Conservation (phyloP, 768 basidiomycete genomes). For the Boletus bicolor region DNA sequence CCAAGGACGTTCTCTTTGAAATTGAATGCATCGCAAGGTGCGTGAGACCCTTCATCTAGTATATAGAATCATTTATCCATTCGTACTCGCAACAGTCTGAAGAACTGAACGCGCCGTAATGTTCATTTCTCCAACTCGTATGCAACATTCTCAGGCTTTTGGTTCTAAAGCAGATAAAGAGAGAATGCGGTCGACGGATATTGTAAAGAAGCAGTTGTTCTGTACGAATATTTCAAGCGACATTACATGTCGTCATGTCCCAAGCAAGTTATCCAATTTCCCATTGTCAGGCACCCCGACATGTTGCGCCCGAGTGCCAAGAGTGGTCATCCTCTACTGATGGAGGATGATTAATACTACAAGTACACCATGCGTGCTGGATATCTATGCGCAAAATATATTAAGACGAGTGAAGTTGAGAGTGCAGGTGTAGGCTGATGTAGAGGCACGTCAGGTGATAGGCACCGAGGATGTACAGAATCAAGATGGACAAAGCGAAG, state of each 20-base stretch:
- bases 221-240: conserved; percentile 1
- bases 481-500: conserved; percentile 9
- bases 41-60: conserved; percentile 13
- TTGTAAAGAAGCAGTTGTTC: neutral
- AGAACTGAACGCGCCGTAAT: conserved; percentile 8
- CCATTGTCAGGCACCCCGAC: neutral
- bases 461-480: neutral
- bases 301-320: neutral
- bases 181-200: neutral
- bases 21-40: conserved; percentile 86
- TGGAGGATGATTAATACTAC: conserved; percentile 1
- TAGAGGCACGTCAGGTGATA: neutral
- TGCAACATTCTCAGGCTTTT: neutral
- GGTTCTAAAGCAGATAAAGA: neutral
- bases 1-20: conserved; percentile 90
- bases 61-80: neutral
- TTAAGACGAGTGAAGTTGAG: neutral
- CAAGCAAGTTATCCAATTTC: neutral
- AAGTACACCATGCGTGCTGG: conserved; percentile 17
- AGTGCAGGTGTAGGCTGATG: conserved; percentile 4
- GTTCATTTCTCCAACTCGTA: neutral
- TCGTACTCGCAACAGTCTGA: conserved; percentile 12
- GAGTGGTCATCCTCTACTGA: no score
- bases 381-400: conserved; percentile 24
- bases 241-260: neutral